Conservation (phyloP, 805 yeast genomes). For the Saccharomyces eubayanus region DNA sequence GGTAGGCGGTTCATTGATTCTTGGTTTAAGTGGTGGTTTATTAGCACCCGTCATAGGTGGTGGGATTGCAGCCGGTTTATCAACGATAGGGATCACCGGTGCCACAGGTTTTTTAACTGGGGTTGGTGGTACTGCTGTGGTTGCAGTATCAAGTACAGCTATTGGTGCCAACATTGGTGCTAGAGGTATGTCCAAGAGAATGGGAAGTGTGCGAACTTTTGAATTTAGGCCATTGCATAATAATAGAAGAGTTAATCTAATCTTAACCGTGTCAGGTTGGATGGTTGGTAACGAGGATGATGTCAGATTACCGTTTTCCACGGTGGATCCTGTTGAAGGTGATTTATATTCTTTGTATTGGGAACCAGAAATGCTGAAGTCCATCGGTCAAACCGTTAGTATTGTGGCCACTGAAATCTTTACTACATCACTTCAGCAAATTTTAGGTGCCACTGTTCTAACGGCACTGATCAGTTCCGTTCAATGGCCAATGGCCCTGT, state of each 20-base stretch:
- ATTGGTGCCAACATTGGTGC: slow-evolving; percentile 87
- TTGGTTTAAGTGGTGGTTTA: slow-evolving; percentile 91
- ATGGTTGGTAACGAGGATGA: slow-evolving; percentile 93
- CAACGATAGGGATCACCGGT: slow-evolving; percentile 93
- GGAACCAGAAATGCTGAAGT: slow-evolving; percentile 96
- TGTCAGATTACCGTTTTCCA: slow-evolving; percentile 89
- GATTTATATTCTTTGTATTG: slow-evolving; percentile 84
- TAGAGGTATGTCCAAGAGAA: slow-evolving; percentile 74
- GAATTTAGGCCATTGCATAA: slow-evolving; percentile 90
- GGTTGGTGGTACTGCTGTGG: slow-evolving; percentile 91
- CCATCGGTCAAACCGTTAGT: slow-evolving; percentile 92
- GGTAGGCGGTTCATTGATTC: slow-evolving; percentile 86
- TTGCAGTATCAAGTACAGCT: slow-evolving; percentile 84
- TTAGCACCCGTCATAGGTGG: slow-evolving; percentile 98
- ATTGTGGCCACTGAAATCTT: slow-evolving; percentile 91
- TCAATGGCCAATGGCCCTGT: slow-evolving; percentile 84
- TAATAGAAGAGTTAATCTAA: slow-evolving; percentile 77
- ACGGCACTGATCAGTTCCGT: slow-evolving; percentile 88
- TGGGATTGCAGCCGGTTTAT: slow-evolving; percentile 92
- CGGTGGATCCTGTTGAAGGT: slow-evolving; percentile 97
- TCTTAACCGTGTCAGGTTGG: slow-evolving; percentile 94
- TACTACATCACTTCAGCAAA: slow-evolving; percentile 89
- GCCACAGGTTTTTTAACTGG: slow-evolving; percentile 90
- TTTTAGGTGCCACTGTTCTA: slow-evolving; percentile 82
- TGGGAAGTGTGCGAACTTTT: slow-evolving; percentile 88